Base-by-base conservation (phyloP, 768 basidiomycete genomes). In the Tylopilus vinaceipallidus region DNA sequence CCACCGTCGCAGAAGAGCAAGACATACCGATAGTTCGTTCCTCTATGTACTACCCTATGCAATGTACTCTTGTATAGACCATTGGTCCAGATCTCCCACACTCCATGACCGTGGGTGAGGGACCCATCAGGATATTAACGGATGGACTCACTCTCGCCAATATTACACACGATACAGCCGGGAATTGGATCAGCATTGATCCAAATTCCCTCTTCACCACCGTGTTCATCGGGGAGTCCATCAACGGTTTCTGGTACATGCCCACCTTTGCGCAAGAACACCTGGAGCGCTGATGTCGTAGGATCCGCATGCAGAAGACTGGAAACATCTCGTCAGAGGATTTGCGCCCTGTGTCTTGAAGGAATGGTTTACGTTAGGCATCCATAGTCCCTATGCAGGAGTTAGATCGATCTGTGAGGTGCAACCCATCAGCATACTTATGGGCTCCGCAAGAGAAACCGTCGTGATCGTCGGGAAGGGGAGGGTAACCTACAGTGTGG, bases 11-110 rank as follows among this genome's bases (percentile, higher is more conserved):
- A 9, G 24, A 39, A 47, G 29, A 29, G 41, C 13, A 30, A 6
- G 27, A 50, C 67, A 24, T 54, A 70, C 69, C 75, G 74, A 64
- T 93, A 94, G 61, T 86, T 90, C 12, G 78, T 73, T 8, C 83
- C 80, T 51, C 74, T 70, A 59, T 97, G 92, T 3, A 95, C 73
- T 6, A 97, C 94, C 3, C 91, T 79, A 67, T 95, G 94, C n/a
- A 95, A 72, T 0, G 94, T 95, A 33, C 91, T 88, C 48, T 76
- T 80, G 73, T 95, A 97, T 42, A 95, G 65, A 0, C 93, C 93
- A 54, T 86, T 83, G 6, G 88, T 85, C 92, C 92, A 95, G 39
- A 85, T 77, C 75, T 94, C 88, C 88, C 91, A 93, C 91, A 93
- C 87, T 89, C 54, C 35, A 37, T 11, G 14, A 37, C n/a, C 12